Conservation (phyloP, 257 asterid genomes). For the Rhazya stricta region DNA sequence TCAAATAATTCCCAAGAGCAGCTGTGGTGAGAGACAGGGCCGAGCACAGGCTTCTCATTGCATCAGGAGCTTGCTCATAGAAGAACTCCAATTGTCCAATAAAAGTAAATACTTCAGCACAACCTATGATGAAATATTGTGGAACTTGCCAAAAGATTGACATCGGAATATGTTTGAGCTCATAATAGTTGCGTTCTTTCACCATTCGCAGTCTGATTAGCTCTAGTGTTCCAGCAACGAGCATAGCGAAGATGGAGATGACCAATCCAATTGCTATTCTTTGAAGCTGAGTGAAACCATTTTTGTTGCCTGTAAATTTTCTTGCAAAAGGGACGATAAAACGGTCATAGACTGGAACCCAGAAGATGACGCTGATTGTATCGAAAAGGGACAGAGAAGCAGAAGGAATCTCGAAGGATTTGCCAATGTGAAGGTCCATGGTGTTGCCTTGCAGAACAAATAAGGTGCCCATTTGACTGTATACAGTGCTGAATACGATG, state of each 20-base stretch:
- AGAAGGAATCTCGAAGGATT: constrained; percentile 49
- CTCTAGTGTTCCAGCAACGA: constrained; percentile 44
- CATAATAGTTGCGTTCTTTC: constrained; percentile 29
- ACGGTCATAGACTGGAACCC: constrained; percentile 59
- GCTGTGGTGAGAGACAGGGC: constrained; percentile 55
- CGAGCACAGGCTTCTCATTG: constrained; percentile 57
- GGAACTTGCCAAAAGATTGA: constrained; percentile 69
- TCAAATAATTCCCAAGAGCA: constrained; percentile 53
- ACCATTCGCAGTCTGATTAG: constrained; percentile 34
- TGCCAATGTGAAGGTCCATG: constrained; percentile 39
- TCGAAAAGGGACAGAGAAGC: constrained; percentile 60
- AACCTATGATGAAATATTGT: constrained; percentile 59
- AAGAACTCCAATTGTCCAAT: constrained; percentile 61
- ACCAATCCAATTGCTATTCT: constrained; percentile 56
- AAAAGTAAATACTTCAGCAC: constrained; percentile 58
- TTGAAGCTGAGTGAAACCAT: constrained; percentile 68
- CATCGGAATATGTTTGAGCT: constrained; percentile 36
- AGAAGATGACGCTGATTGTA: constrained; percentile 53
- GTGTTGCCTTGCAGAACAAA: constrained; percentile 66
- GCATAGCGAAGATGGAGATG: constrained; percentile 53
- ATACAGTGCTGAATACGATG: constrained; percentile 52
- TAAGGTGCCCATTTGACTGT: constrained; percentile 66
- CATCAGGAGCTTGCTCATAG: constrained; percentile 66
- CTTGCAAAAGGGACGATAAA: constrained; percentile 45
- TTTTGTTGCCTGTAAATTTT: constrained; percentile 42